Percentiles rank a stretch among this genome's conserved stretches.
Evolutionary conservation across 73 alveolate genomes (phyloP).

Genomic region (Paramecium tetraurelia): DNA sequence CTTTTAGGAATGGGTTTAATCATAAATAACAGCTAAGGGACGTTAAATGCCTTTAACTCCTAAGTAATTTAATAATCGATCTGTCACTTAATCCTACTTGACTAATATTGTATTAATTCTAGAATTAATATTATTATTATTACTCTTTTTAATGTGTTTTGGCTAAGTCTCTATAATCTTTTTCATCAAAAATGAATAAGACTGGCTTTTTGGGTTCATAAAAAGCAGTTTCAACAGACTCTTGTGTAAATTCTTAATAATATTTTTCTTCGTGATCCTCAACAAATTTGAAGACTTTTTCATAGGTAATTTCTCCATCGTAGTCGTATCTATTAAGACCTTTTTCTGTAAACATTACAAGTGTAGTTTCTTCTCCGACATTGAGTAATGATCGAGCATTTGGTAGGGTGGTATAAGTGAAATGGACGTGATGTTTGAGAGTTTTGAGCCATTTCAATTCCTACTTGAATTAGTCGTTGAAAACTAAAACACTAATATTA

Average conservation of each 20-base stretch:
- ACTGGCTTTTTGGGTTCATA: neutral
- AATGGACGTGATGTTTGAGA: neutral
- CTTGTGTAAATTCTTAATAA: neutral
- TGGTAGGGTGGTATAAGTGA: slow-evolving; percentile 6
- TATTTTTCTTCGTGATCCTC: slow-evolving; percentile 14
- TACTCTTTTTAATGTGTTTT: slow-evolving; percentile 22
- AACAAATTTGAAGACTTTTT: slow-evolving; percentile 5
- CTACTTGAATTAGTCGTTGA: neutral
- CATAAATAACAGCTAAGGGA: slow-evolving; percentile 22
- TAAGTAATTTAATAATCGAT: neutral
- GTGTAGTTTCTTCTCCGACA: slow-evolving; percentile 4
- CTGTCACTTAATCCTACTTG: neutral
- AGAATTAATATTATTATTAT: neutral
- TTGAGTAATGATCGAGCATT: neutral
- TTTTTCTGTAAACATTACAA: slow-evolving; percentile 13
- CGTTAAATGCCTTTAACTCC: slow-evolving; percentile 4
- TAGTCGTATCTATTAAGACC: neutral
- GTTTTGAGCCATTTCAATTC: slow-evolving; percentile 39
- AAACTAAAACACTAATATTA: neutral
- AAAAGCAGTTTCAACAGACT: neutral
- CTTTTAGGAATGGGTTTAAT: neutral
- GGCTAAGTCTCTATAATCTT: slow-evolving; percentile 33
- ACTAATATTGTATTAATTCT: slow-evolving; percentile 32
- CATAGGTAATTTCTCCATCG: slow-evolving; percentile 5
- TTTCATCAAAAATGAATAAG: slow-evolving; percentile 27